Percentiles rank a stretch among this genome's conserved stretches.
These are phyloP conservation scores for Cystobasidium onofrii DNA, from an alignment of 768 basidiomycete genomes.

Conservation along the genomic window DNA sequence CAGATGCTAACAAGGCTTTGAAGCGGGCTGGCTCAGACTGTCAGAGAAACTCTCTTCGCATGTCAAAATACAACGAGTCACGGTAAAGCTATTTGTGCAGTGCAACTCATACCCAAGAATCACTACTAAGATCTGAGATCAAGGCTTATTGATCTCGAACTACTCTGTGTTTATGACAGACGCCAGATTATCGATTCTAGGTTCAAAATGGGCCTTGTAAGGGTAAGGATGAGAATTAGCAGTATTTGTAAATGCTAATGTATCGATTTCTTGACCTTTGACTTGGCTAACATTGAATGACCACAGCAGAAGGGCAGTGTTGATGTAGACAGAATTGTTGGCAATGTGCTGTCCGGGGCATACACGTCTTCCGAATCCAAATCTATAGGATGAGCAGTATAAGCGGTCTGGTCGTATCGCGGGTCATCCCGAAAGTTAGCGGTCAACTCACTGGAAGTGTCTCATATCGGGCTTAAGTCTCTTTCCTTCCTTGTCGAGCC, in stretches of 20 bases:
- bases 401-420: too few relatives aligned
- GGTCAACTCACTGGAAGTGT: slow-evolving; percentile 24
- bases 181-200: slow-evolving; percentile 37
- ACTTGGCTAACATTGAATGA: slow-evolving; percentile 28
- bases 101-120: background rate
- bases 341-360: slow-evolving; percentile 34
- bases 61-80: too few relatives aligned
- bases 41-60: too few relatives aligned
- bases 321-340: slow-evolving; percentile 29
- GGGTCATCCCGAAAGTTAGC: too few relatives aligned
- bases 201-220: slow-evolving; percentile 56
- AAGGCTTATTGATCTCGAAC: too few relatives aligned
- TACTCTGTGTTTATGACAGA: background rate
- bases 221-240: slow-evolving; percentile 60
- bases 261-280: slow-evolving; percentile 50
- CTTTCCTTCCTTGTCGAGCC: slow-evolving; percentile 3
- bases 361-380: slow-evolving; percentile 31
- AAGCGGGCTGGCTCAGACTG: too few relatives aligned
- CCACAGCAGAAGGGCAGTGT: slow-evolving; percentile 31
- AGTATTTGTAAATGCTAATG: slow-evolving; percentile 57
- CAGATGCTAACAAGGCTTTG: too few relatives aligned
- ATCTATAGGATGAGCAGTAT: background rate
- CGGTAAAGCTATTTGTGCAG: too few relatives aligned
- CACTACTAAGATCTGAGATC: background rate
- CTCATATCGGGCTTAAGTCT: slow-evolving; percentile 18